Evolutionary conservation across 768 basidiomycete species (phyloP), one percentile per base, ranked within the genome.

Genomic region (Panaeolus papilionaceus): DNA sequence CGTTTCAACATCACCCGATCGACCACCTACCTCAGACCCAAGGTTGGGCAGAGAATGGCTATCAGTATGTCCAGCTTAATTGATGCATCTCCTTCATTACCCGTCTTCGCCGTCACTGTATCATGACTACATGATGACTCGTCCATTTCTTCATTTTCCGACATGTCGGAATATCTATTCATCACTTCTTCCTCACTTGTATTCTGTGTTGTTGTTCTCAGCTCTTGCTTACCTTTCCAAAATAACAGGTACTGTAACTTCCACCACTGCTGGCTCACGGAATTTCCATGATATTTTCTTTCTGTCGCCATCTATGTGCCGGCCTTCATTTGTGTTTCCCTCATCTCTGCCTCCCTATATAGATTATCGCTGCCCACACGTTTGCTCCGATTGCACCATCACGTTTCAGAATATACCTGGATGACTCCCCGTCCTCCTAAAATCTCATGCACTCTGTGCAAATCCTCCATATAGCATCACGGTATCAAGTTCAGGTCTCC

Each of bases 1-100:
- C 70, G 81, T 85, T 45, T 84, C 84, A 11, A 81, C 83, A 0
- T 80, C 78, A 9, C 82, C 83, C 23, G 80, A 85, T 69, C 77
- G 81, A 45, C 82, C 82, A 7, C 54, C 54, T 28, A 58, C 45
- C 39, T 64, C 61, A 62, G 62, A 63, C 47, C 44, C 38, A 64
- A 64, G 26, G 20, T 64, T 42, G 63, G 39, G 18, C 33, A 38
- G 33, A 28, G 75, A 82, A 26, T 64, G 71, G 62, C 71, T 71
- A 54, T 71, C 64, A 14, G 71, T 68, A 72, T 44, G 67, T 20
- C 67, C 70, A 64, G 68, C 67, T 28, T 67, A 70, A 44, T 70
- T 71, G 67, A 62, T 61, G 38, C 64, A 70, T 62, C 49, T 42
- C 51, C 33, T 39, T 12, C 16, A 63, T 64, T 37, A 54, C 61